These are phyloP conservation scores for Podaxis pistillaris DNA, from an alignment of 768 basidiomycete species.

Conservation along the genomic window DNA sequence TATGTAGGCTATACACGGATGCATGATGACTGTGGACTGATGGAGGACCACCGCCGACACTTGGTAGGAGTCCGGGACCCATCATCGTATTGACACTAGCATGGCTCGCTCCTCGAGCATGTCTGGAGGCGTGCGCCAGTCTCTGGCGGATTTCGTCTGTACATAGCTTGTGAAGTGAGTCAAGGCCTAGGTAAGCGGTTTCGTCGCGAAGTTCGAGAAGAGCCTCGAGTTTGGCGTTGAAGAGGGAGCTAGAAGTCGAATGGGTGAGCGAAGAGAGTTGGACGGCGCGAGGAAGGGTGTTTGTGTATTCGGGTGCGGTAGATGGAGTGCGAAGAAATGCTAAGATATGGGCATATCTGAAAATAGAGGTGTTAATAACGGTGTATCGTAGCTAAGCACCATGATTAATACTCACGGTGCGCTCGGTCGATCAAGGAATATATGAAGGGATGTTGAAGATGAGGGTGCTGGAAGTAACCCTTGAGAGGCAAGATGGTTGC, in stretches of 20 bases:
- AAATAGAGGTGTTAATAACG: background rate
- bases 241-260: conserved; percentile 15
- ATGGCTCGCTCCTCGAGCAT: conserved; percentile 39
- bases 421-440: conserved; percentile 81
- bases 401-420: conserved; percentile 58
- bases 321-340: conserved; percentile 65
- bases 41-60: background rate
- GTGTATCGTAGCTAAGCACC: background rate
- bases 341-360: conserved; percentile 70
- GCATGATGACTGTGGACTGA: conserved; percentile 48
- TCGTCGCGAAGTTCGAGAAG: conserved; percentile 80
- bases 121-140: conserved; percentile 35
- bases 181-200: conserved; percentile 71
- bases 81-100: conserved; percentile 27
- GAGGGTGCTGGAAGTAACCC: conserved; percentile 49
- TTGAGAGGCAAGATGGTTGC: conserved; percentile 60
- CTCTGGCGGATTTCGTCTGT: conserved; percentile 59
- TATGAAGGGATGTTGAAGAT: conserved; percentile 43
- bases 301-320: conserved; percentile 42
- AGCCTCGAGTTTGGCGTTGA: conserved; percentile 50
- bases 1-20: conserved; percentile 60
- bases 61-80: background rate
- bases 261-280: conserved; percentile 44
- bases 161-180: conserved; percentile 63
- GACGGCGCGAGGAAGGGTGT: conserved; percentile 58